These are phyloP conservation scores for Heterobasidion irregulare DNA, from an alignment of 1,284 basidiomycete species.

Conservation along the genomic window DNA sequence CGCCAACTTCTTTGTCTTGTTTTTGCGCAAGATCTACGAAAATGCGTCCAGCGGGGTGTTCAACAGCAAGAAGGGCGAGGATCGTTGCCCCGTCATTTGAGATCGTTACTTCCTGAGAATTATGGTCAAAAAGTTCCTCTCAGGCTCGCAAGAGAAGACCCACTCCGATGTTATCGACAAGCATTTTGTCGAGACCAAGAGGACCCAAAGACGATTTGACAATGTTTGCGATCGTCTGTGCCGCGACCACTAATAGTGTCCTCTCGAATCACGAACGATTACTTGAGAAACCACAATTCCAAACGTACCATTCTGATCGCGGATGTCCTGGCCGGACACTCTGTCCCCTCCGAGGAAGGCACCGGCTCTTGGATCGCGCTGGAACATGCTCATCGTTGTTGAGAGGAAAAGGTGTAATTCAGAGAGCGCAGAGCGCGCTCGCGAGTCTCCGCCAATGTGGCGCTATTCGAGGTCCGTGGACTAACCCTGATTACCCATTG, in stretches of 20 bases:
- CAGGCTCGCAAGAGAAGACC: constrained; percentile 18
- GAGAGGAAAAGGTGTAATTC: background rate
- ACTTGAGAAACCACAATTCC: background rate
- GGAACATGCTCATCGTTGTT: constrained; percentile 49
- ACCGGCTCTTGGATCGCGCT: constrained; percentile 80
- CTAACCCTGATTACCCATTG: background rate
- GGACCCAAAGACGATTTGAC: constrained; percentile 96
- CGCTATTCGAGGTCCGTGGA: background rate
- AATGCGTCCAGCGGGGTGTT: constrained; percentile 92
- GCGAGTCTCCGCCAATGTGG: background rate
- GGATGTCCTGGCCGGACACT: constrained; percentile 90
- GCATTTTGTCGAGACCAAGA: constrained; percentile 94
- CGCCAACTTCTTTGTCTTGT: constrained; percentile 99
- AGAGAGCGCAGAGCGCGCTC: background rate
- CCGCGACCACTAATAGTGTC: constrained; percentile 71
- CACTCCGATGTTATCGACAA: constrained; percentile 97
- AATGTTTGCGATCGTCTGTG: constrained; percentile 95
- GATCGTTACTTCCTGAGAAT: constrained; percentile 88
- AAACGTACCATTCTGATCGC: constrained; percentile 87
- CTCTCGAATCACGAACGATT: constrained; percentile 1
- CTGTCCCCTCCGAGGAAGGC: constrained; percentile 92
- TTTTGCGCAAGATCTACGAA: constrained; percentile 99
- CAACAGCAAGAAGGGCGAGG: constrained; percentile 84
- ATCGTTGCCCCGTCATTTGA: constrained; percentile 99
- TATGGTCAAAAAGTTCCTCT: background rate